Evolutionary conservation across 495 filamentous ascomycete species (phyloP).

Genomic region (Penicillium canariense): DNA sequence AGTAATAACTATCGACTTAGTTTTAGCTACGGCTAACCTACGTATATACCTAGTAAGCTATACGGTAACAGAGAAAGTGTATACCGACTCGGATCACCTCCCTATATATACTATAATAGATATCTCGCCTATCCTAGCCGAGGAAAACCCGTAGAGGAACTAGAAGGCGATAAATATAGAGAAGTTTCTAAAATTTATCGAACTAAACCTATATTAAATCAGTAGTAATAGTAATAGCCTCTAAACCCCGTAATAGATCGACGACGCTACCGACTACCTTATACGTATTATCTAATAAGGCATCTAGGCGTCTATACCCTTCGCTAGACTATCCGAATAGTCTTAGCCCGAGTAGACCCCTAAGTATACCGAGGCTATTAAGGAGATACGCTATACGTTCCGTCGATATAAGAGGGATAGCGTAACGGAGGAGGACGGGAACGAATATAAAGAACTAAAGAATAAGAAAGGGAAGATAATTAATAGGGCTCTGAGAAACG

Average conservation of each 20-base stretch:
- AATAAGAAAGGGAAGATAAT: background rate
- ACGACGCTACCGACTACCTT: background rate
- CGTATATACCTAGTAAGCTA: too few relatives aligned
- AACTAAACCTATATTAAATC: too few relatives aligned
- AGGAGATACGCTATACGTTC: background rate
- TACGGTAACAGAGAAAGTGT: too few relatives aligned
- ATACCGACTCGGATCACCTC: too few relatives aligned
- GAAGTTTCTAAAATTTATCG: background rate
- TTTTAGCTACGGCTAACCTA: background rate
- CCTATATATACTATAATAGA: background rate
- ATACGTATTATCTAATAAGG: background rate
- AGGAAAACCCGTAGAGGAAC: background rate
- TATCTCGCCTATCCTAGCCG: too few relatives aligned
- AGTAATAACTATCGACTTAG: background rate
- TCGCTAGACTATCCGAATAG: slow-evolving; percentile 5
- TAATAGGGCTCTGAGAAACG: background rate
- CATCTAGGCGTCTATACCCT: slow-evolving; percentile 6
- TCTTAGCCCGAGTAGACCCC: slow-evolving; percentile 7
- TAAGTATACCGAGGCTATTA: slow-evolving; percentile 11
- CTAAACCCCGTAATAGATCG: background rate
- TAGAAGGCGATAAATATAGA: background rate
- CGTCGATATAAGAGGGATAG: background rate
- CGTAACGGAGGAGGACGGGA: background rate
- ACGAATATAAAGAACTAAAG: background rate
- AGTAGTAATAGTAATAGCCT: too few relatives aligned